Base-by-base conservation (phyloP, 257 asterid genomes). In the Mitragyna speciosa region DNA sequence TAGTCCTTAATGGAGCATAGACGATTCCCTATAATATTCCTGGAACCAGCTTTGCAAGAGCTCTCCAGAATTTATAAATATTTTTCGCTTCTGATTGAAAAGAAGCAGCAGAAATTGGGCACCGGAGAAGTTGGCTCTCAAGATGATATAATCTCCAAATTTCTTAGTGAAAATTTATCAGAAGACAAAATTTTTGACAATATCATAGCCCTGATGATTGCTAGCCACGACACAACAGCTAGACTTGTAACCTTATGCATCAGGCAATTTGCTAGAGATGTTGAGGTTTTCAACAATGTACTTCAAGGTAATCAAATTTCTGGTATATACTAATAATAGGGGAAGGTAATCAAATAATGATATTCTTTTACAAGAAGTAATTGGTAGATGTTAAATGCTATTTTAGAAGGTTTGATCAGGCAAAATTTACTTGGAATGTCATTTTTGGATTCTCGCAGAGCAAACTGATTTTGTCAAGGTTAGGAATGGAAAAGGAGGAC, bases 111-210 rank as follows among this genome's bases (percentile, higher is more conserved):
- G 17, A 61, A 33, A 47, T 54, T 74, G n/a, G 78, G 16, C 12
- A 33, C 69, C 7, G 78, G 68, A 58, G 20, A 74, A 22, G 33
- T 74, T 36, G 22, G 51, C 8, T 33, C 24, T 2, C 52, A 56
- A 74, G 69, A 54, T 56, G 78, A 69, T 48, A 11, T 74, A 20
- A 54, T 74, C 1, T 74, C 78, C 48, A 74, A 74, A 56, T 74
- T 74, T 56, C 30, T 56, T 1, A 10, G 39, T 36, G 69, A 74
- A 52, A 61, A 61, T 74, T 74, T 36, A 28, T 56, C 78, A 31
- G 52, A 56, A 20, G 69, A 74, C 12, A 52, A 74, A 65, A 74
- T 74, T 74, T 56, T 74, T 22, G 78, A 74, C 67, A 74, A 74
- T 2, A 54, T 74, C 5, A 59, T 74, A 26, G 54, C 78, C 78